phyloP scores from a whole-genome alignment of 495 filamentous ascomycete species.

The Choiromyces venosus region DNA sequence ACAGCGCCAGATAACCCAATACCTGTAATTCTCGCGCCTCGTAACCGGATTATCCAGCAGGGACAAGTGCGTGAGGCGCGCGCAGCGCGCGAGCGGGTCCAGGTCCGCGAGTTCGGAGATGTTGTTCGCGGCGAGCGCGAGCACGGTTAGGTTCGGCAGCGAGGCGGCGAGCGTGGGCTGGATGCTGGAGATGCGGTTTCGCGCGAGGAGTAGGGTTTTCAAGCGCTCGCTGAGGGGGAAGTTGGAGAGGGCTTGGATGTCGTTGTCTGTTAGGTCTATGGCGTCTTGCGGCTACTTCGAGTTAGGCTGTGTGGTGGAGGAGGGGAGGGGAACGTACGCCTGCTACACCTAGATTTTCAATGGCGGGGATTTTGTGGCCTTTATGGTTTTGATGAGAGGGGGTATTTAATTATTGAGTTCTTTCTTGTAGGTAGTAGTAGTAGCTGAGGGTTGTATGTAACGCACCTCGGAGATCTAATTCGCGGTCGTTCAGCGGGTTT shows the following conservation, averaged over 20 bases:
- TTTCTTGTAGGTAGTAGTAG: slow-evolving; percentile 49
- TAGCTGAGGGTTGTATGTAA: slow-evolving; percentile 57
- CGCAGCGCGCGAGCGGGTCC: slow-evolving; percentile 68
- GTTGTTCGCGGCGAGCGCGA: slow-evolving; percentile 74
- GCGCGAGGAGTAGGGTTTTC: slow-evolving; percentile 76
- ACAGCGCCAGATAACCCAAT: slow-evolving; percentile 82
- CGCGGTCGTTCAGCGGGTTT: slow-evolving; percentile 94
- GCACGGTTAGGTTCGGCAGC: slow-evolving; percentile 68
- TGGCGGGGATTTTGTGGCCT: slow-evolving; percentile 96
- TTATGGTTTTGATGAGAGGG: slow-evolving; percentile 51
- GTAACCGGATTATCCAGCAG: slow-evolving; percentile 84
- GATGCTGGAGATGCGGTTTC: slow-evolving; percentile 78
- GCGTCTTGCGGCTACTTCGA: slow-evolving; percentile 66
- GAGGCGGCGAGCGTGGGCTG: slow-evolving; percentile 65
- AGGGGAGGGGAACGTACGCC: slow-evolving; percentile 56
- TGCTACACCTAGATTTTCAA: slow-evolving; percentile 96
- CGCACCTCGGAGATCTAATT: slow-evolving; percentile 99
- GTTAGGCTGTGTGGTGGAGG: slow-evolving; percentile 7
- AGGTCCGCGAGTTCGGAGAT: slow-evolving; percentile 76
- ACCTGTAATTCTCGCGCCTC: slow-evolving; percentile 90
- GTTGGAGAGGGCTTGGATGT: slow-evolving; percentile 80
- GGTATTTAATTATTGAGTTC: slow-evolving; percentile 55
- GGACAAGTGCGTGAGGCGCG: slow-evolving; percentile 67
- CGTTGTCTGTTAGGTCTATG: slow-evolving; percentile 98
- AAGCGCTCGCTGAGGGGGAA: slow-evolving; percentile 91